A percentile compares a stretch with the other conserved stretches of the same genome.
phyloP scores from a whole-genome alignment of 345 rosid genomes.

The Eucalyptus cloeziana region DNA sequence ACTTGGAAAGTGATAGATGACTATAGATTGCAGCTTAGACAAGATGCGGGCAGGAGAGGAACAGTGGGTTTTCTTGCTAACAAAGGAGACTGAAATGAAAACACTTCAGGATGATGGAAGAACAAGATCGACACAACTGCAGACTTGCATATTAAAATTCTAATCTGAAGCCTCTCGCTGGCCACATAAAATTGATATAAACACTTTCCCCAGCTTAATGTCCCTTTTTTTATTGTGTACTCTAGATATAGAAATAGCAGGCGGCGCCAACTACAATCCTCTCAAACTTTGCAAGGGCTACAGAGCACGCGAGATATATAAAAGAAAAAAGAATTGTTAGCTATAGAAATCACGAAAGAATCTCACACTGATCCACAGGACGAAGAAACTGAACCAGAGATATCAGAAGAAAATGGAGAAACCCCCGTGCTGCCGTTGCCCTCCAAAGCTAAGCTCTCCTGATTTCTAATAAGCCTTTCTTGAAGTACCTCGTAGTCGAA shows the following conservation, averaged over 20 bases:
- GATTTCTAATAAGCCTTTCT: neutral
- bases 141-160: neutral
- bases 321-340: neutral
- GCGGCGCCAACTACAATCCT: neutral
- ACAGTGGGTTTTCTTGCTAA: neutral
- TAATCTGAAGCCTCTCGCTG: neutral
- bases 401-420: conserved; percentile 6
- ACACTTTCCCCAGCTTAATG: neutral
- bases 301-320: neutral
- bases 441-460: neutral
- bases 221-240: neutral
- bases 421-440: neutral
- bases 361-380: conserved; percentile 55
- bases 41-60: neutral
- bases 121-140: neutral
- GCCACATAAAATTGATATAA: neutral
- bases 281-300: neutral
- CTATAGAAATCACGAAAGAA: neutral
- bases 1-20: neutral
- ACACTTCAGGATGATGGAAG: neutral
- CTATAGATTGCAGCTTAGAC: neutral
- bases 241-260: neutral
- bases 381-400: conserved; percentile 19
- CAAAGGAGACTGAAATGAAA: neutral
- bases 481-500: neutral